These are phyloP conservation scores for Globisporangium nunn DNA, from an alignment of 352 stramenopile species.

Conservation along the genomic window DNA sequence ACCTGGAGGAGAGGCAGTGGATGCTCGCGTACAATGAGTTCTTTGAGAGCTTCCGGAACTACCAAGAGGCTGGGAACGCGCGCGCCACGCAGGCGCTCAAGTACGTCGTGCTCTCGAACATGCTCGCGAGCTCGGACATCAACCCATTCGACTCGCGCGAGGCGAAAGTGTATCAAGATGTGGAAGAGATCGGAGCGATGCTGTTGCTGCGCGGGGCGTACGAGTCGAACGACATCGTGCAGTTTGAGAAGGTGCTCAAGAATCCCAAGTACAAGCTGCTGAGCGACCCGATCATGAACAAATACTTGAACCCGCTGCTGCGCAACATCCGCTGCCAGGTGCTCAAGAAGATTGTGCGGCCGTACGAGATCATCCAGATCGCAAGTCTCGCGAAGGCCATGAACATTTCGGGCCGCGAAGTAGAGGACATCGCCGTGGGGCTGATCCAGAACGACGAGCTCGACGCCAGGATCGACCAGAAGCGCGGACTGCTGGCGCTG, in stretches of 20 bases:
- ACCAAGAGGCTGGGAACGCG: slow-evolving; percentile 87
- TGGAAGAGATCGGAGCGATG: slow-evolving; percentile 76
- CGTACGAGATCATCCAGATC: slow-evolving; percentile 90
- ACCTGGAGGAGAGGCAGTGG: slow-evolving; percentile 87
- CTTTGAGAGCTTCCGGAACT: slow-evolving; percentile 91
- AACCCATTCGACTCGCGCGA: slow-evolving; percentile 92
- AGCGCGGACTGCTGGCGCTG: slow-evolving; percentile 41
- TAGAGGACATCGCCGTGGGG: slow-evolving; percentile 87
- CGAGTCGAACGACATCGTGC: slow-evolving; percentile 87
- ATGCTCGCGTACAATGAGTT: slow-evolving; percentile 91
- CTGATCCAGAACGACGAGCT: slow-evolving; percentile 91
- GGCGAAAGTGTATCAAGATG: slow-evolving; percentile 88
- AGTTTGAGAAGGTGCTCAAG: slow-evolving; percentile 90
- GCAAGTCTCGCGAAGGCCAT: slow-evolving; percentile 82
- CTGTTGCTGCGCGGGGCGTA: slow-evolving; percentile 64
- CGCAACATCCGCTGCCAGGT: slow-evolving; percentile 92
- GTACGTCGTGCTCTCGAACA: slow-evolving; percentile 91
- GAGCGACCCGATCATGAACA: slow-evolving; percentile 91
- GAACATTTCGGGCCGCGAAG: slow-evolving; percentile 82
- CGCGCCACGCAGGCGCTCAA: slow-evolving; percentile 89
- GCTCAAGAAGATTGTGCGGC: slow-evolving; percentile 85
- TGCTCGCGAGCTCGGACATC: slow-evolving; percentile 89
- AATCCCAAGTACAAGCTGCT: slow-evolving; percentile 89
- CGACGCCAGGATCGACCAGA: slow-evolving; percentile 89
- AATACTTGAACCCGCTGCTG: slow-evolving; percentile 87